Conservation (phyloP, 2,329 filamentous ascomycete species). For the Penicillium sp. region DNA sequence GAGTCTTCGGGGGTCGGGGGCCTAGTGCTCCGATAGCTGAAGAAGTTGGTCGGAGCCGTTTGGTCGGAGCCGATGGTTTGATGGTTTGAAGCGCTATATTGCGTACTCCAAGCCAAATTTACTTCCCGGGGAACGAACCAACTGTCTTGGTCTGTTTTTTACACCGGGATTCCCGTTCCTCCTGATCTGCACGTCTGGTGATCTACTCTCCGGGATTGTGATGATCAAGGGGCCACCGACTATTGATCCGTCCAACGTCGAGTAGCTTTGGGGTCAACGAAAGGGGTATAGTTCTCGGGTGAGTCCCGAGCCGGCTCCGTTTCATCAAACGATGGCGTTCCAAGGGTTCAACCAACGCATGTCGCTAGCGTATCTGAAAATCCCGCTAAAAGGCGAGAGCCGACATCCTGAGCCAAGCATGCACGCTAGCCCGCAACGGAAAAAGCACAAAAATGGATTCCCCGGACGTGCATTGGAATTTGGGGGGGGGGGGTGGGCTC, state of each 20-base stretch:
- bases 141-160: background rate
- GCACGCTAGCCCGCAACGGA: slow-evolving; percentile 9
- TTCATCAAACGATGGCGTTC: too few relatives aligned
- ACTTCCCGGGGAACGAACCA: background rate
- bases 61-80: too few relatives aligned
- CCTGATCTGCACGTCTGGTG: background rate
- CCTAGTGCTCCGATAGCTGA: background rate
- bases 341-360: too few relatives aligned
- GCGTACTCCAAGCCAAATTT: too few relatives aligned
- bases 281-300: too few relatives aligned
- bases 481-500: background rate
- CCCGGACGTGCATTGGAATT: background rate
- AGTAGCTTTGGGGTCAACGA: too few relatives aligned
- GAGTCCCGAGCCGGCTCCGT: too few relatives aligned
- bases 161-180: background rate
- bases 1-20: background rate
- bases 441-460: slow-evolving; percentile 4
- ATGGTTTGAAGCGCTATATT: background rate
- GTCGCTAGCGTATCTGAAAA: background rate
- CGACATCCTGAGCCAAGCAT: slow-evolving; percentile 3
- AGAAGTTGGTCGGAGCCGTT: background rate
- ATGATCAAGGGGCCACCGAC: too few relatives aligned
- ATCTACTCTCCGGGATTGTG: background rate
- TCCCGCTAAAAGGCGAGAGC: background rate
- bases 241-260: too few relatives aligned